Evolutionary conservation across 1,139 yeast species (phyloP), one percentile per base, ranked within the genome.

Genomic region (Martiniozyma asiatica): DNA sequence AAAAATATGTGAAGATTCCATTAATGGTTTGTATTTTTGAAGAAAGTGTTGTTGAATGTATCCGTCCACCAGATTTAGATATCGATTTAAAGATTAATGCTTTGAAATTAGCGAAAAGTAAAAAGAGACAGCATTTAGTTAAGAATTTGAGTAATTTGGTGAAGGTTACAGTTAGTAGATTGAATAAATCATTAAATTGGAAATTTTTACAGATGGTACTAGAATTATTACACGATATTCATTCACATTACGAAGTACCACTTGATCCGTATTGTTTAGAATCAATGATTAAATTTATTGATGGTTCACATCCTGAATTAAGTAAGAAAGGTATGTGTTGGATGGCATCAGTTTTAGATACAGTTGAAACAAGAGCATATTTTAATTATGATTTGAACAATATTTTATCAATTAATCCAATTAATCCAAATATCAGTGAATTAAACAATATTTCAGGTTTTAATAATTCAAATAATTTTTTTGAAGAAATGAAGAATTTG

Each of bases 221-320:
- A 30, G 63, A 68, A 8, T 53, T 78, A 17, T 53, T 81, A 31
- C 59, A 68, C 2, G 61, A 63, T 21, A 48, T 79, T 7, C 81
- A 78, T 45, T 56, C 66, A 2, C 72, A 68, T 40, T 50, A 65
- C 25, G 82, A 76, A 37, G 53, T 70, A 19, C 59, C 63, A 2
- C 54, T 68, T 1, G 61, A 61, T 26, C 47, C 58, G 4, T 58
- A 59, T 1, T 60, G 68, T 1, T 48, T 79, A 12, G 53, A 54
- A 19, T 47, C 68, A 7, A 58, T 85, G 27, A 60, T 71, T 10
- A 56, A 61, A 10, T 68, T 68, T 26, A 68, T 82, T 0, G 55
- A 69, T n/a, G 65, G 69, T 14, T 73, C 72, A 22, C 95, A 85
- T 51, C 96, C 96, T 0, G 58, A 68, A 3, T 60, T 82, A 25